These are phyloP conservation scores for Citrus trifoliata DNA, from an alignment of 345 rosid genomes.

Conservation along the genomic window DNA sequence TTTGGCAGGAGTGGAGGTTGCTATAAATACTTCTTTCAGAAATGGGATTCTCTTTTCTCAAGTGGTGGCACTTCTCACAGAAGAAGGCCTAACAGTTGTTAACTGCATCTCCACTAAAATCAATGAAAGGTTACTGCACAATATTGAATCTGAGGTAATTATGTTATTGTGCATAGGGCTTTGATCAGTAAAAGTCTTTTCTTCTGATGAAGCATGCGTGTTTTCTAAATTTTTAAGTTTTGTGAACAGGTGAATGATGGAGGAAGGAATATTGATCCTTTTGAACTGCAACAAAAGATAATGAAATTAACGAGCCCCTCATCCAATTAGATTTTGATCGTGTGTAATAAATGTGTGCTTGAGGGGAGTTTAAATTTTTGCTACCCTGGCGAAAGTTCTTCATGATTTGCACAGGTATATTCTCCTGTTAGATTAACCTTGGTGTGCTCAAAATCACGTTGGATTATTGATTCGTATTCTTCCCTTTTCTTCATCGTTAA, in stretches of 20 bases:
- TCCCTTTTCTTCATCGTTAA: not conserved
- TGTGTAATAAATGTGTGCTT: not conserved
- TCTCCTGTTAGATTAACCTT: not conserved
- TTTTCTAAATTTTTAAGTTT: not conserved
- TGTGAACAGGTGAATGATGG: slow-evolving; percentile 13
- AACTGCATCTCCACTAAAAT: slow-evolving; percentile 34
- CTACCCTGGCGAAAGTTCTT: not conserved
- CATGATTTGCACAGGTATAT: not conserved
- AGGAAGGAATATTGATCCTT: slow-evolving; percentile 10
- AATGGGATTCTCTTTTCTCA: slow-evolving; percentile 31
- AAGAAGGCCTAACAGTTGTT: slow-evolving; percentile 30
- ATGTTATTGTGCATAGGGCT: not conserved
- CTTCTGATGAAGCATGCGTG: not conserved
- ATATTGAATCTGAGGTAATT: slow-evolving; percentile 35
- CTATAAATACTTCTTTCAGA: slow-evolving; percentile 14
- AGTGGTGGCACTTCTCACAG: slow-evolving; percentile 21
- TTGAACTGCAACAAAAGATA: slow-evolving; percentile 29
- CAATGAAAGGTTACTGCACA: slow-evolving; percentile 30
- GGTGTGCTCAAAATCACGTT: not conserved
- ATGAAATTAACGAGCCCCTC: not conserved
- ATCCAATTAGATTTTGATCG: not conserved
- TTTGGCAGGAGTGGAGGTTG: slow-evolving; percentile 38
- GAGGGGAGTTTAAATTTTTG: not conserved
- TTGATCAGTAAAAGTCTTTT: not conserved
- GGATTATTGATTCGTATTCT: not conserved